Base-by-base conservation (phyloP, 2,329 filamentous ascomycete species). In the Colletotrichum siamense region DNA sequence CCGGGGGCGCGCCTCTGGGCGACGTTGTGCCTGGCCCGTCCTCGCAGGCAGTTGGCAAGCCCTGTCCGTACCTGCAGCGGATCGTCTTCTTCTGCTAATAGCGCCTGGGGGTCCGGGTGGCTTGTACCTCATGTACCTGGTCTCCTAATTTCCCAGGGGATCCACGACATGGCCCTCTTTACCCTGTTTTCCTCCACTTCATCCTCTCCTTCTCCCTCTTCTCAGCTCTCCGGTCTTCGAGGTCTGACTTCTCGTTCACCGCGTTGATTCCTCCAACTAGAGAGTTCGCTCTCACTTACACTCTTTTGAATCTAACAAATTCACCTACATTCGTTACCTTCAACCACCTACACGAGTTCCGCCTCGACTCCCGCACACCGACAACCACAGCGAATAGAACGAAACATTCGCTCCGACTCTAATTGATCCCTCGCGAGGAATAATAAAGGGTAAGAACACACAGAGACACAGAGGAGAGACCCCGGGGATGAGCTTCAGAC, bases 251-350 rank as follows among this genome's bases (percentile, higher is more conserved):
- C 66, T 71, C 71, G 65, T 77, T 74, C 75, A 63, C 39, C 71
- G 71, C 63, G 71, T 75, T 75, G 71, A 74, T 77, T 77, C 71
- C 63, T 76, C 75, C 75, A 77, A 77, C 75, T 77, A 75, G 75
- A 77, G 75, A 74, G 71, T 70, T 74, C 71, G 75, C 75, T 77
- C 75, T 77, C 75, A 75, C 36, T 75, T 71, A 77, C 75, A 77
- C 75, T 77, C 75, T 62, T 77, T 77, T 77, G 75, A 75, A 77
- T 75, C 63, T 59, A 9, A n/a, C 62, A 73, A 67, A 30, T 75
- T 62, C 62, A 55, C 71, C 61, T 73, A 59, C 75, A 77, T 66
- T 77, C 75, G 66, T 77, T 77, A 77, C 64, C 26, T 67, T 66
- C 24, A 34, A 71, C 30, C 52, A 75, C 52, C 52, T 62, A 57